Percentiles rank a stretch among this genome's conserved stretches.
Conservation (phyloP, 441 rosid species). For the Codiaeum variegatum region DNA sequence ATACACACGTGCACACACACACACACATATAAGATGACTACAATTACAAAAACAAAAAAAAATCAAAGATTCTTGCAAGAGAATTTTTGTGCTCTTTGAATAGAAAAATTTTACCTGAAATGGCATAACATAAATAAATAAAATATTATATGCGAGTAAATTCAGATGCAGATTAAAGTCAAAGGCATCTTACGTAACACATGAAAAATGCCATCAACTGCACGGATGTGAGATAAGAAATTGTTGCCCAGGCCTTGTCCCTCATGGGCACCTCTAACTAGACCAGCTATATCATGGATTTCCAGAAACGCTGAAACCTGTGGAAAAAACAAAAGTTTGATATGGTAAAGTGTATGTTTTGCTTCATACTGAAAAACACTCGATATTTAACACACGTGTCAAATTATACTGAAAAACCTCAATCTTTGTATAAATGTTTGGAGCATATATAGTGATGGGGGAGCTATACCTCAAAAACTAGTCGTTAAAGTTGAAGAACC, state of each 20-base stretch:
- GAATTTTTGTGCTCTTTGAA: conserved; percentile 7
- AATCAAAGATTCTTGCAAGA: background rate
- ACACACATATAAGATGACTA: background rate
- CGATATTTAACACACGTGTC: background rate
- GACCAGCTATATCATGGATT: conserved; percentile 98
- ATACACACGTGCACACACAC: too few relatives aligned
- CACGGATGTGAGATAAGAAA: conserved; percentile 96
- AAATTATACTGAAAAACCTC: too few relatives aligned
- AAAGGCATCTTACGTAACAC: conserved; percentile 65
- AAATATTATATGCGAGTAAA: background rate
- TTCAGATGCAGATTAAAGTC: background rate
- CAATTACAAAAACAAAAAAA: background rate
- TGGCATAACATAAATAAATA: background rate
- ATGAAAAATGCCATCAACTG: conserved; percentile 99
- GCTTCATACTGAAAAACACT: background rate
- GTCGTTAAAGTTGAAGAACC: too few relatives aligned
- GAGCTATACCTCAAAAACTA: too few relatives aligned
- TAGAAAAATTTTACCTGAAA: background rate
- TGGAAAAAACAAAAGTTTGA: background rate
- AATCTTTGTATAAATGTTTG: too few relatives aligned
- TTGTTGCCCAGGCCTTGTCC: conserved; percentile 98
- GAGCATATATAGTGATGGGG: too few relatives aligned
- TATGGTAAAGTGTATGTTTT: background rate
- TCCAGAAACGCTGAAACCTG: conserved; percentile 95
- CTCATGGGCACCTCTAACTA: conserved; percentile 93